phyloP scores from a whole-genome alignment of 176 grass and related monocot genomes.

The Cenchrus purpureus region DNA sequence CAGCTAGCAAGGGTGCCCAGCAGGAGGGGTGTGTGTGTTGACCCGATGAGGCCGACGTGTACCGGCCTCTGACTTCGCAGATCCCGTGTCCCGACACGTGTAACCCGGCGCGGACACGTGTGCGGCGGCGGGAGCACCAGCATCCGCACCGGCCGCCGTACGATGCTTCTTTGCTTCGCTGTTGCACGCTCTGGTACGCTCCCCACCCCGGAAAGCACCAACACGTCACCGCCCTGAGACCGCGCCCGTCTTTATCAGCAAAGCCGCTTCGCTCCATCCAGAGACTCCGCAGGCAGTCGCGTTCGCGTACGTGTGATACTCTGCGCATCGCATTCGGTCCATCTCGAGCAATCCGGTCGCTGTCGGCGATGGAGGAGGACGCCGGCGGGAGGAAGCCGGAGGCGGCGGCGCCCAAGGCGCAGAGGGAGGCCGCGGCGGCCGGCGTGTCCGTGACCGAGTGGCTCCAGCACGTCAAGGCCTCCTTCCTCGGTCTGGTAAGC shows the following conservation, averaged over 20 bases:
- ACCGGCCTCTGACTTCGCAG: constrained; percentile 7
- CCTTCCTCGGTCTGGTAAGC: constrained; percentile 50
- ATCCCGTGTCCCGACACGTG: neutral
- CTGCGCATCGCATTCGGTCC: neutral
- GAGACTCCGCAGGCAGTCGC: neutral
- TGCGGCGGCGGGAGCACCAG: neutral
- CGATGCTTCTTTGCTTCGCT: neutral
- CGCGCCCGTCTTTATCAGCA: neutral
- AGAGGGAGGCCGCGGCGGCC: constrained; percentile 41
- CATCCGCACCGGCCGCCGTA: neutral
- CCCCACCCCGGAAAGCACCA: neutral
- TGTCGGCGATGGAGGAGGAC: constrained; percentile 22
- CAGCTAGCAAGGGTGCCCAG: no score
- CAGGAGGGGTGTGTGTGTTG: no score
- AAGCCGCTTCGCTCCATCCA: neutral
- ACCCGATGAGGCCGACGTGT: neutral
- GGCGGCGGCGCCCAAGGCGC: constrained; percentile 20
- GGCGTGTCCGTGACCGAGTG: constrained; percentile 56
- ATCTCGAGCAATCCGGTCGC: neutral
- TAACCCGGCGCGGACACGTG: neutral
- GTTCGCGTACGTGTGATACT: neutral
- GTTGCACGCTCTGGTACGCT: no score
- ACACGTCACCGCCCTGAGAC: neutral
- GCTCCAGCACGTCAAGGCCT: constrained; percentile 58
- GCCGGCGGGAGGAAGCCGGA: constrained; percentile 6